phyloP scores from a whole-genome alignment of 129 eudicot species.

The Helichrysum umbraculigerum region DNA sequence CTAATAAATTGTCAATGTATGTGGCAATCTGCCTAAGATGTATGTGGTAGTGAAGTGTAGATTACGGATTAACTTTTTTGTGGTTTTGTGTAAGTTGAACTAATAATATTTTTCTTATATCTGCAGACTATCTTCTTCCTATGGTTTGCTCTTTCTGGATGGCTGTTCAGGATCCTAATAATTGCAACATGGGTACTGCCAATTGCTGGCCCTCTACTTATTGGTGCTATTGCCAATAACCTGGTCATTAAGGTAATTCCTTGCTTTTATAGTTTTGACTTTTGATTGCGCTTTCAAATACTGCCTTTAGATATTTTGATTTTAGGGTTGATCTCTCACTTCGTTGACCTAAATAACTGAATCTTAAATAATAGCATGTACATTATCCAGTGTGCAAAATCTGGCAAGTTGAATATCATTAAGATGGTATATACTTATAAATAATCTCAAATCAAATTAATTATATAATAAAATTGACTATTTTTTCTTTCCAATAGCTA shows the following conservation, averaged over 20 bases:
- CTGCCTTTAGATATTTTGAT: not conserved
- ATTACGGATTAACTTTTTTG: not conserved
- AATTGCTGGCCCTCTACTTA: conserved; percentile 77
- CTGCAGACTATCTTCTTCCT: conserved; percentile 79
- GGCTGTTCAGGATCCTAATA: conserved; percentile 74
- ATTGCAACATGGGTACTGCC: conserved; percentile 84
- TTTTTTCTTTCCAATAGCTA: not conserved
- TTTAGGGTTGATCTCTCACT: not conserved
- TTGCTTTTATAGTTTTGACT: not conserved
- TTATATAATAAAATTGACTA: not conserved
- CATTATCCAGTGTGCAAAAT: not conserved
- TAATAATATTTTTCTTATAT: not conserved
- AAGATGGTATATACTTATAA: not conserved
- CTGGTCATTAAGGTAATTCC: conserved; percentile 66
- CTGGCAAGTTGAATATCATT: not conserved
- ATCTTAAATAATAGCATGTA: not conserved
- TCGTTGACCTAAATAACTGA: not conserved
- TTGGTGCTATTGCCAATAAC: conserved; percentile 75
- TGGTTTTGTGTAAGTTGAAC: not conserved
- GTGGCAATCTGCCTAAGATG: not conserved
- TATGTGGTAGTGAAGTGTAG: not conserved
- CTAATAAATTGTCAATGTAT: not conserved
- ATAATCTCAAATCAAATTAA: not conserved
- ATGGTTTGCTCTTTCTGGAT: conserved; percentile 95
- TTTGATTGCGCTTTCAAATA: not conserved